Evolutionary conservation across 345 rosid species (phyloP), one percentile per base, ranked within the genome.

Genomic region (Hibiscus mutabilis): DNA sequence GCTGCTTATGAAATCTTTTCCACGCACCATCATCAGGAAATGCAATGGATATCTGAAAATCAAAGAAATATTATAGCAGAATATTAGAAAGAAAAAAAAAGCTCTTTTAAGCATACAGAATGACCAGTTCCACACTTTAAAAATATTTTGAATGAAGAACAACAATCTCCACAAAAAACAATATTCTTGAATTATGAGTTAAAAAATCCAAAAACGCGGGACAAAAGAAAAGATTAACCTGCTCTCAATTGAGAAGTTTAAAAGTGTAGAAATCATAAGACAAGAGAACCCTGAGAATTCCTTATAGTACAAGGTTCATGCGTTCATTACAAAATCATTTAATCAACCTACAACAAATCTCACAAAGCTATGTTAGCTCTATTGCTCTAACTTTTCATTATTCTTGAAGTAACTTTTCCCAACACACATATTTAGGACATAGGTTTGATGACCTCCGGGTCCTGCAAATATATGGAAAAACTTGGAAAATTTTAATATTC

Each of bases 21-120:
- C 97, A 94, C 22, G 97, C 96, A 78, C 98, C 98, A 75, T 94
- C 98, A 81, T 94, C 98, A 16, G 98, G 98, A 80, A 91, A 94
- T 78, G 98, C 98, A 77, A 94, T 89, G 66, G 98, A 85, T 82
- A 91, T 88, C 98, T 94, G 93, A 21, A 70, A 49, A 49, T 16
- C 56, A 44, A 79, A 75, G 52, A 69, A 40, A 81, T 65, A 57
- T n/a, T 59, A 60, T 19, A 49, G 1, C 51, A 29, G 53, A 49
- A 16, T 49, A 49, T 49, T 49, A 49, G 56, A 42, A 13, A 52
- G n/a, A 52, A n/a, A 14, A 47, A 52, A 16, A 52, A n/a, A 6
- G 21, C 15, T 22, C 16, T 14, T 60, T 2, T 31, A 60, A 40
- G 21, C 25, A 44, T 19, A 58, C 15, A 60, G 9, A 42, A 1